Evolutionary conservation across 2,329 filamentous ascomycete genomes (phyloP).

Genomic region (Colletotrichum abscissum): DNA sequence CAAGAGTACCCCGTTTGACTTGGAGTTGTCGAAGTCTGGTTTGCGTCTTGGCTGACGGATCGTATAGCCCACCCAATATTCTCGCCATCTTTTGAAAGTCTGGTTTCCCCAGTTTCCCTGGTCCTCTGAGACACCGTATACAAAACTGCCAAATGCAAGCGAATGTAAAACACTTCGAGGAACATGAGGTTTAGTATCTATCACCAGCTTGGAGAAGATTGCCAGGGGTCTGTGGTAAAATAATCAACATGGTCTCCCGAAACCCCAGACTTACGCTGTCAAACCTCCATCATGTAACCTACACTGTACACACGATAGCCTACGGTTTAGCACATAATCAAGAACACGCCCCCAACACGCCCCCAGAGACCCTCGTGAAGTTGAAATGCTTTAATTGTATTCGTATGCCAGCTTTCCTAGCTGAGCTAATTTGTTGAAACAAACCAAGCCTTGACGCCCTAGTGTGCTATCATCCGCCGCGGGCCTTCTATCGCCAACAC

Average conservation of each 20-base stretch:
- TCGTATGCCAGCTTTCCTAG: constrained; percentile 29
- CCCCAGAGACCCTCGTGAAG: constrained; percentile 2
- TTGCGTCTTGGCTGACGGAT: background rate
- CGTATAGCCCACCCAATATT: constrained; percentile 47
- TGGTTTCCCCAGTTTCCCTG: background rate
- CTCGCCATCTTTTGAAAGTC: constrained; percentile 47
- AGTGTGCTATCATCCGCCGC: constrained; percentile 23
- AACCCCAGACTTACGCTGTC: background rate
- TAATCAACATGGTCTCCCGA: background rate
- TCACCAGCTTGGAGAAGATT: background rate
- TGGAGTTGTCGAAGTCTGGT: background rate
- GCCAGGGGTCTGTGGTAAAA: background rate
- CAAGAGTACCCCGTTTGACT: background rate
- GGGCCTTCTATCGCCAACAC: constrained; percentile 20
- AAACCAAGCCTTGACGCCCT: constrained; percentile 29
- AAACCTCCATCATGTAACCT: no score
- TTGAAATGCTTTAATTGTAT: constrained; percentile 18
- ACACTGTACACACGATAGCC: no score
- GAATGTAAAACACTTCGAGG: background rate
- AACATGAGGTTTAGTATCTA: background rate
- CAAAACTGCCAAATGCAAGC: background rate
- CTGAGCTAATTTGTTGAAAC: constrained; percentile 26
- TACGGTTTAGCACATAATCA: background rate
- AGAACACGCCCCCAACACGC: background rate
- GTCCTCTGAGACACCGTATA: no score